These are phyloP conservation scores for Populus hybrid DNA, from an alignment of 441 rosid species.

Conservation along the genomic window DNA sequence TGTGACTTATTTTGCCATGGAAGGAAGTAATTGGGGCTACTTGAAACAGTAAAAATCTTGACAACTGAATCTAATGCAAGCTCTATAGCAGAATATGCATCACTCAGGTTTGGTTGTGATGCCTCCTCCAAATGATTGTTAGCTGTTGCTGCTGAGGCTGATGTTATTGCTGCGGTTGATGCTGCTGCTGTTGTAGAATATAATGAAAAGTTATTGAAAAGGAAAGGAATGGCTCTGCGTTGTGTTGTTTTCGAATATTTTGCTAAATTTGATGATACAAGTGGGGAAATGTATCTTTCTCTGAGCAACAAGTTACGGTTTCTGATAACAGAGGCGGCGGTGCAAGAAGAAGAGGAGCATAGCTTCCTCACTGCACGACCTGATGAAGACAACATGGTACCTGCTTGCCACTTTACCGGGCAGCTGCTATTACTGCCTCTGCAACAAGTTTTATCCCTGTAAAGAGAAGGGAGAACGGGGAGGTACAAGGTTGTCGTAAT, in stretches of 20 bases:
- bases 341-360: background rate
- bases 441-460: background rate
- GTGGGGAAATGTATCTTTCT: background rate
- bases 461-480: background rate
- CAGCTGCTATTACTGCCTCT: background rate
- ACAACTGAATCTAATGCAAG: constrained; percentile 79
- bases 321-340: background rate
- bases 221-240: background rate
- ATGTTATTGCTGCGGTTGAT: background rate
- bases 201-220: background rate
- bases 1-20: constrained; percentile 93
- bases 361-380: constrained; percentile 36
- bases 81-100: constrained; percentile 44
- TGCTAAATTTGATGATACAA: background rate
- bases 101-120: constrained; percentile 2
- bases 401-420: background rate
- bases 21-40: constrained; percentile 73
- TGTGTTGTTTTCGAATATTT: background rate
- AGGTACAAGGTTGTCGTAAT: background rate
- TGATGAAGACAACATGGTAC: constrained; percentile 29
- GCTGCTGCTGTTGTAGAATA: background rate
- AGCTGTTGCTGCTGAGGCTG: background rate
- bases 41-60: constrained; percentile 73
- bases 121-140: background rate
- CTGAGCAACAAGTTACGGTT: background rate